Evolutionary conservation across 1,139 yeast genomes (phyloP).

Genomic region (Geotrichum australiense): DNA sequence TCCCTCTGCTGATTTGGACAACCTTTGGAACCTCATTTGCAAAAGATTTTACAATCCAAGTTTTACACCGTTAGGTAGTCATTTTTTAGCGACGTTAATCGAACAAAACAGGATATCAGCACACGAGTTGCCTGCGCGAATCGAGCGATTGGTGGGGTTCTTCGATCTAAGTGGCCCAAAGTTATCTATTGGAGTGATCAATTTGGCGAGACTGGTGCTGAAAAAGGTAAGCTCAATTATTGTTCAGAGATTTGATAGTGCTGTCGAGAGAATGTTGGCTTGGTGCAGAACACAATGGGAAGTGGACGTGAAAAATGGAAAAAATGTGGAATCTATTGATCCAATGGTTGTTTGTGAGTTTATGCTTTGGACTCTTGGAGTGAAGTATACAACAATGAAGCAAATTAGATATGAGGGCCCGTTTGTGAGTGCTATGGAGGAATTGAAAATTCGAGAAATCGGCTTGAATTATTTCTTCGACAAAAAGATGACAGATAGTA

Average conservation of each 20-base stretch:
- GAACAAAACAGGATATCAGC: conserved; percentile 8
- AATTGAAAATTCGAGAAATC: background rate
- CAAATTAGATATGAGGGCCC: conserved; percentile 2
- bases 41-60: conserved; percentile 14
- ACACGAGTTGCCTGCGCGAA: background rate
- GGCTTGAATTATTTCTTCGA: conserved; percentile 4
- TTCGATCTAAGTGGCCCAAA: conserved; percentile 16
- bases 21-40: conserved; percentile 14
- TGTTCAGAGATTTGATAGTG: background rate
- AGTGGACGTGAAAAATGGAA: conserved; percentile 2
- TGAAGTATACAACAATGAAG: conserved; percentile 1
- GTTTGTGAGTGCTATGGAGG: conserved; percentile 3
- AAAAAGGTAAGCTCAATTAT: conserved; percentile 3
- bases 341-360: conserved; percentile 1
- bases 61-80: conserved; percentile 10
- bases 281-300: conserved; percentile 11
- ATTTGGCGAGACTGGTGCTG: conserved; percentile 8
- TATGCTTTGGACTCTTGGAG: conserved; percentile 7
- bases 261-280: conserved; percentile 11
- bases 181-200: conserved; percentile 12
- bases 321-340: background rate
- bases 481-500: background rate
- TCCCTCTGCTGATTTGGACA: conserved; percentile 9
- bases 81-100: conserved; percentile 7
- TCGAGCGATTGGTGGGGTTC: conserved; percentile 13